Conservation (phyloP, 176 grass and related monocot species). For the Lolium rigidum region DNA sequence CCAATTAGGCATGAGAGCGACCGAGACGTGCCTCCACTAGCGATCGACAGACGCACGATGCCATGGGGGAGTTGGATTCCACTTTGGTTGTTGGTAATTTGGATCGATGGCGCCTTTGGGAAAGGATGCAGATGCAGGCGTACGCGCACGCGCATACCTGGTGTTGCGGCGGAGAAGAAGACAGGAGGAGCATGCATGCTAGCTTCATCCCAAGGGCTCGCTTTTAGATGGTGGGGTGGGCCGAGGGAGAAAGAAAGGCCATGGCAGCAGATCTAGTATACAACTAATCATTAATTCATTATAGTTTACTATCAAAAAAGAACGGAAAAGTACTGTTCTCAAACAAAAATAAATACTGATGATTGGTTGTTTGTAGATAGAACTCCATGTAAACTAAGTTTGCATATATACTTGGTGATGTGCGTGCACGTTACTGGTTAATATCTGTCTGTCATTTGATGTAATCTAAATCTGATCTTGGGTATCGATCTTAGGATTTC, state of each 20-base stretch:
- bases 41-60: not conserved
- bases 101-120: slow-evolving; percentile 24
- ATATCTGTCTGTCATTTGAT: slow-evolving; percentile 4
- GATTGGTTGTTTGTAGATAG: not conserved
- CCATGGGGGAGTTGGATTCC: slow-evolving; percentile 45
- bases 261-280: not conserved
- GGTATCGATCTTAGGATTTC: slow-evolving; percentile 2
- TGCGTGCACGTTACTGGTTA: not conserved
- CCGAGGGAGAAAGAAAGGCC: not conserved
- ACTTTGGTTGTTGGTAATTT: slow-evolving; percentile 31
- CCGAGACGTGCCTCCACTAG: slow-evolving; percentile 20
- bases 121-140: slow-evolving; percentile 3
- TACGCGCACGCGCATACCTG: not conserved
- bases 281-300: slow-evolving; percentile 23
- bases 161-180: not conserved
- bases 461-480: slow-evolving; percentile 11
- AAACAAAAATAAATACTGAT: not conserved
- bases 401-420: slow-evolving; percentile 17
- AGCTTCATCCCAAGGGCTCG: not conserved
- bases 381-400: not conserved
- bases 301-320: not conserved
- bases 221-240: not conserved
- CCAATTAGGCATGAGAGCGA: slow-evolving; percentile 29
- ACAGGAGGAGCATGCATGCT: not conserved
- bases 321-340: not conserved